Conservation (phyloP, 2,329 filamentous ascomycete genomes). For the Endothia cerciana region DNA sequence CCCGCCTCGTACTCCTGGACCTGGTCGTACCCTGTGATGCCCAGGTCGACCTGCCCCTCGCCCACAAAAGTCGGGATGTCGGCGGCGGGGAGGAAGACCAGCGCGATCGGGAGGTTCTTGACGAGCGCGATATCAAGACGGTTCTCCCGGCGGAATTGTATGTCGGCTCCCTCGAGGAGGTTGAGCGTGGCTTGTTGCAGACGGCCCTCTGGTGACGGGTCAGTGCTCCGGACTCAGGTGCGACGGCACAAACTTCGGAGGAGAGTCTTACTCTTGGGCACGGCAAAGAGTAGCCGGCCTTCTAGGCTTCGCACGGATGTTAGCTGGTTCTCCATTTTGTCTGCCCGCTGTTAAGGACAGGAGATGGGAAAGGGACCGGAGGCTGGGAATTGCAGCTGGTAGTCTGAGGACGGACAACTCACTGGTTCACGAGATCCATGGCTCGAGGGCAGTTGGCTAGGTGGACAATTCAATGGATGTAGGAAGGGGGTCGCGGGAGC, state of each 20-base stretch:
- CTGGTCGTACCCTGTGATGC: constrained; percentile 93
- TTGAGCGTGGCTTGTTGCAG: constrained; percentile 87
- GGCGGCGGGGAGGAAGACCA: constrained; percentile 94
- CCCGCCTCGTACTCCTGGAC: constrained; percentile 85
- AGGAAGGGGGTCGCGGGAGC: background rate
- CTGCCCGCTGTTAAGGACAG: no score
- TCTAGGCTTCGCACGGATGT: constrained; percentile 68
- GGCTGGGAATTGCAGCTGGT: background rate
- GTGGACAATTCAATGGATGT: background rate
- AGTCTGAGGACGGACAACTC: constrained; percentile 35
- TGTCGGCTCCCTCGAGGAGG: constrained; percentile 89
- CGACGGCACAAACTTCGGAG: constrained; percentile 11
- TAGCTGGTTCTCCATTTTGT: constrained; percentile 37
- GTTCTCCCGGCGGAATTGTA: constrained; percentile 94
- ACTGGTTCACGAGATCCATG: constrained; percentile 62
- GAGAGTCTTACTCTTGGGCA: constrained; percentile 86
- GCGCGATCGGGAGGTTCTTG: constrained; percentile 93
- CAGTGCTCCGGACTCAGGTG: constrained; percentile 28
- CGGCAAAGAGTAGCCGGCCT: constrained; percentile 90
- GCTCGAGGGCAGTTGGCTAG: background rate
- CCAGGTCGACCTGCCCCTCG: constrained; percentile 89
- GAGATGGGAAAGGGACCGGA: constrained; percentile 11
- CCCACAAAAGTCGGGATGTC: constrained; percentile 98
- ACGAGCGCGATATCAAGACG: constrained; percentile 96
- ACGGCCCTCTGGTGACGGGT: constrained; percentile 73